Evolutionary conservation across 371 early-diverging fungal genomes (phyloP).

Genomic region (Actinomortierella ambigua): DNA sequence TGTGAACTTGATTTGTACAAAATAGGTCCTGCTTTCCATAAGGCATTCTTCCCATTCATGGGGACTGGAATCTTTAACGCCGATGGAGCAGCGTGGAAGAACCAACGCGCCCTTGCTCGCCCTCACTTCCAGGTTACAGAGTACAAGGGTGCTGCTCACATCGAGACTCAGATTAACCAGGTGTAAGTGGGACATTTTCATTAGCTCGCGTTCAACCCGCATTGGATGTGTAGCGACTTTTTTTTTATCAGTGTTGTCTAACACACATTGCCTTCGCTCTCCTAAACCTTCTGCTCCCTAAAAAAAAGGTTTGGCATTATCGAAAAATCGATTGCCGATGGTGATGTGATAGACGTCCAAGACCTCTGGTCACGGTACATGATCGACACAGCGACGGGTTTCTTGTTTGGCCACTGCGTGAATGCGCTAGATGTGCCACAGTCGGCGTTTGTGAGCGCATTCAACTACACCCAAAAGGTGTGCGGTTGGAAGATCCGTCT

Average conservation of each 20-base stretch:
- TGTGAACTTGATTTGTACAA: too few species aligned
- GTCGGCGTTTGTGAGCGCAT: conserved; percentile 31
- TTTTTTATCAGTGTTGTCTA: too few species aligned
- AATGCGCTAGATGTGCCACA: conserved; percentile 42
- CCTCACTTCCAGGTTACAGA: conserved; percentile 48
- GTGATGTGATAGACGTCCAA: conserved; percentile 30
- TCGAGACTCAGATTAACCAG: conserved; percentile 46
- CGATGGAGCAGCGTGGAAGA: conserved; percentile 46
- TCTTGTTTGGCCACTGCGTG: conserved; percentile 41
- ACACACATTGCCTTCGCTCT: too few species aligned
- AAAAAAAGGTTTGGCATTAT: conserved; percentile 31
- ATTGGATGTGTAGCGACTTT: too few species aligned
- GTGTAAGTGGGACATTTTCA: too few species aligned
- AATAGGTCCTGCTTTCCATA: conserved; percentile 41
- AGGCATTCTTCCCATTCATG: conserved; percentile 43
- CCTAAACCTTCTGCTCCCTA: too few species aligned
- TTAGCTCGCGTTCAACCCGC: too few species aligned
- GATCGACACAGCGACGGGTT: conserved; percentile 41
- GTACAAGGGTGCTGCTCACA: conserved; percentile 47
- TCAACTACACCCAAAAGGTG: conserved; percentile 43
- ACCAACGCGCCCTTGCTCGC: conserved; percentile 44
- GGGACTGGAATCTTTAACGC: conserved; percentile 47
- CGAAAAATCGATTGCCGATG: conserved; percentile 26
- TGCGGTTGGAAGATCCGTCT: conserved; percentile 47
- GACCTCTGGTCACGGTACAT: conserved; percentile 47